phyloP scores from a whole-genome alignment of 2,329 filamentous ascomycete genomes.

The Fusarium sp. region DNA sequence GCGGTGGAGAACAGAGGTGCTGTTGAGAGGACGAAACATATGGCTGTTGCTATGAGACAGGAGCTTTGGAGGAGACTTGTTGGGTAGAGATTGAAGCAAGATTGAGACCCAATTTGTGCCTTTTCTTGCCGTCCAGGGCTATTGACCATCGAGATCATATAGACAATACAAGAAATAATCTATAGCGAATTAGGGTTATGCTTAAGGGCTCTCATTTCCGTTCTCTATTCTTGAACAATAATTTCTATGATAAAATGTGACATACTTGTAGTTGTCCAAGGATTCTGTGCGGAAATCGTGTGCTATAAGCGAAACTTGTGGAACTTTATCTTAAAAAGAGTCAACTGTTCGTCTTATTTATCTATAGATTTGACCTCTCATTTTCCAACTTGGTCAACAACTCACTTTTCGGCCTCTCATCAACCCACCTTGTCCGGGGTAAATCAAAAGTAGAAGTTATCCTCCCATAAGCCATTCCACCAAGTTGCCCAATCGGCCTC shows the following conservation, averaged over 20 bases:
- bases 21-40: constrained; percentile 48
- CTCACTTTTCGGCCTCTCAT: not conserved
- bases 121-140: too few species aligned
- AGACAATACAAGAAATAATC: too few species aligned
- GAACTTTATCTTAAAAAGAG: too few species aligned
- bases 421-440: constrained; percentile 47
- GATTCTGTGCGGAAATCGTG: too few species aligned
- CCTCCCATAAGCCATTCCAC: constrained; percentile 86
- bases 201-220: too few species aligned
- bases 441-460: constrained; percentile 78
- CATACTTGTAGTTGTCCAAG: too few species aligned
- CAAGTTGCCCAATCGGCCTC: constrained; percentile 81
- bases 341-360: too few species aligned
- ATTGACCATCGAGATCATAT: too few species aligned
- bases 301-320: too few species aligned
- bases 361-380: not conserved
- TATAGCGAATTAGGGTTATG: too few species aligned
- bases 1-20: constrained; percentile 55
- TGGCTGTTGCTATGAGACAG: constrained; percentile 45
- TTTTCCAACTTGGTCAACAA: not conserved
- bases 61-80: constrained; percentile 46
- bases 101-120: too few species aligned
- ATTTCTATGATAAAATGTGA: rapidly evolving
- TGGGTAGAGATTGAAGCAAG: constrained; percentile 1
- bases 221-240: too few species aligned